These are phyloP conservation scores for Salix udensis DNA, from an alignment of 345 rosid species.

Conservation along the genomic window DNA sequence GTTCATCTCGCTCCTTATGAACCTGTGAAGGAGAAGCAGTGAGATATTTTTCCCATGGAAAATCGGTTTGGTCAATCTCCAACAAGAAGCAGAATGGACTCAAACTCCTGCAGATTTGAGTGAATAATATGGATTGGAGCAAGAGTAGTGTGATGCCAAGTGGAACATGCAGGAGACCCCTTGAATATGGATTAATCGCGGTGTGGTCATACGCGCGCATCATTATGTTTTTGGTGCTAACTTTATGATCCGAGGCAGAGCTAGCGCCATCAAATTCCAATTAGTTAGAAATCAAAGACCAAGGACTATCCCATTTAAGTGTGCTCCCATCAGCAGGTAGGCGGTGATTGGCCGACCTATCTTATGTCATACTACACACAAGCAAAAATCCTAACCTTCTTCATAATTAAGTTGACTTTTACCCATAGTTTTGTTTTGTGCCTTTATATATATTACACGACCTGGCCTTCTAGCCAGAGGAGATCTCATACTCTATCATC, in stretches of 20 bases:
- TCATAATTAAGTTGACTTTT: slow-evolving; percentile 10
- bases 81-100: not conserved
- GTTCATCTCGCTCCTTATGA: not conserved
- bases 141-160: not conserved
- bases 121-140: not conserved
- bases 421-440: not conserved
- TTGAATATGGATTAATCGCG: not conserved
- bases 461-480: not conserved
- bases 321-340: not conserved
- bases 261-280: not conserved
- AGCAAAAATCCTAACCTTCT: not conserved
- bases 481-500: not conserved
- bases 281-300: not conserved
- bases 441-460: slow-evolving; percentile 8
- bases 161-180: not conserved
- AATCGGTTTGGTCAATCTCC: not conserved
- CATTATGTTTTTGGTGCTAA: not conserved
- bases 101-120: not conserved
- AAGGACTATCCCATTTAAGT: not conserved
- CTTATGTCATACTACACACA: not conserved
- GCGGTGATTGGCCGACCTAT: not conserved
- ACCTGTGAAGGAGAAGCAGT: not conserved
- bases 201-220: not conserved
- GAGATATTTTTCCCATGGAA: not conserved
- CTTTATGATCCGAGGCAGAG: not conserved